Percentiles rank a stretch among this genome's conserved stretches.
These are phyloP conservation scores for Gremmenia infestans DNA, from an alignment of 2,329 filamentous ascomycete genomes.

Conservation along the genomic window DNA sequence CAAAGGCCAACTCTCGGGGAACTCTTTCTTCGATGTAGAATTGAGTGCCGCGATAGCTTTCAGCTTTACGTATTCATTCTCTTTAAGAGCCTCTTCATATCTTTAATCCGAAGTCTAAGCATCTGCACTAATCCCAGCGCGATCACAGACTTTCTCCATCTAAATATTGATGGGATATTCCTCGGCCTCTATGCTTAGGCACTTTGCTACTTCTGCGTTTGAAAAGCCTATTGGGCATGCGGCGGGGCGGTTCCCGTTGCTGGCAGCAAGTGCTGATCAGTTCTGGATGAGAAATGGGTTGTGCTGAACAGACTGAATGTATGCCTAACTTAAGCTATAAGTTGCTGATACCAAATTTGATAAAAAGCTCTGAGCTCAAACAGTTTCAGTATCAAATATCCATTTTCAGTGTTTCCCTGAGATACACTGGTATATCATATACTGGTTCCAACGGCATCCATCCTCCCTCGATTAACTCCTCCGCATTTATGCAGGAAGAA, in stretches of 20 bases:
- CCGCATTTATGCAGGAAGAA: conserved; percentile 31
- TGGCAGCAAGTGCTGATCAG: conserved; percentile 19
- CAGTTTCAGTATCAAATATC: background rate
- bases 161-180: conserved; percentile 21
- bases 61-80: conserved; percentile 6
- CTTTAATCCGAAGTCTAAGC: conserved; percentile 27
- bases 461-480: conserved; percentile 32
- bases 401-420: conserved; percentile 34
- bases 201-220: conserved; percentile 8
- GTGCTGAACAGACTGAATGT: no score
- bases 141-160: conserved; percentile 18
- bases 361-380: no score
- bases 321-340: no score
- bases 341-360: no score
- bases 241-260: background rate
- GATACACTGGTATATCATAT: conserved; percentile 37
- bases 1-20: conserved; percentile 6
- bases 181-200: background rate
- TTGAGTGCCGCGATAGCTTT: conserved; percentile 3
- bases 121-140: conserved; percentile 25
- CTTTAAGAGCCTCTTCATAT: conserved; percentile 19
- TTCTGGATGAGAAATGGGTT: conserved; percentile 5
- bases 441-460: conserved; percentile 42
- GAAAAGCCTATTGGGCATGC: conserved; percentile 6
- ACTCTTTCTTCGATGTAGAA: conserved; percentile 2